Evolutionary conservation across 352 stramenopile genomes (phyloP), one percentile per base, ranked within the genome.

Genomic region (Phytophthora constricta): DNA sequence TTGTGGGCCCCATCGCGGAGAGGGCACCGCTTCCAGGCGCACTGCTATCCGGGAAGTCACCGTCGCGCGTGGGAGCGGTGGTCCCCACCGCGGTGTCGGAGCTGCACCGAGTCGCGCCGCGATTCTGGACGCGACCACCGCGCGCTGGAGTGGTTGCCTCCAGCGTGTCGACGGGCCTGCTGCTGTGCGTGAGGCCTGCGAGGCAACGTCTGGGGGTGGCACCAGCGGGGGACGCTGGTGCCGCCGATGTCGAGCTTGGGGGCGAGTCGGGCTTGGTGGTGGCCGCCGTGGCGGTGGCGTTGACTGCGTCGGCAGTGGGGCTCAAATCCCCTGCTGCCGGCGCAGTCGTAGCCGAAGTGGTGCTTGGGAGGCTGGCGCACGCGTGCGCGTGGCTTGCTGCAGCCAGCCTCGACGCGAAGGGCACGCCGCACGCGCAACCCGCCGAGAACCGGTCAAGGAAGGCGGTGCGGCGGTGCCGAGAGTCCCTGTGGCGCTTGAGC

Each of bases 401-500:
- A 9, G 55, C 55, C 41, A 59, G 54, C 19, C 55, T 52, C 37
- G 56, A 46, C 5, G 55, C 23, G 57, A 64, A 70, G 42, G 50
- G 47, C n/a, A 25, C 42, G 45, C 47, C 59, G 31, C 64, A 72
- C 11, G 50, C 46, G 17, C 63, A 72, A 14, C 55, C 69, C 14
- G 53, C 33, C 54, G 57, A 51, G 46, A 76, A 68, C 41, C 27
- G 13, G 60, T 68, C 53, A 13, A 59, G 28, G 33, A 76, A 65
- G 53, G 16, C 28, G 0, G 19, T 52, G 34, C 46, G 39, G 19
- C 52, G 56, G 27, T 68, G 52, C 14, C 34, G 25, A 16, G 58
- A 58, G n/a, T 41, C 33, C 0, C 68, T 25, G 31, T 71, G 68
- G 2, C 37, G 53, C 25, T 22, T 27, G n/a, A 70, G 62, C 17